Evolutionary conservation across 1,139 yeast species (phyloP), one percentile per base, ranked within the genome.

Genomic region (Saccharomycopsis hybrid): DNA sequence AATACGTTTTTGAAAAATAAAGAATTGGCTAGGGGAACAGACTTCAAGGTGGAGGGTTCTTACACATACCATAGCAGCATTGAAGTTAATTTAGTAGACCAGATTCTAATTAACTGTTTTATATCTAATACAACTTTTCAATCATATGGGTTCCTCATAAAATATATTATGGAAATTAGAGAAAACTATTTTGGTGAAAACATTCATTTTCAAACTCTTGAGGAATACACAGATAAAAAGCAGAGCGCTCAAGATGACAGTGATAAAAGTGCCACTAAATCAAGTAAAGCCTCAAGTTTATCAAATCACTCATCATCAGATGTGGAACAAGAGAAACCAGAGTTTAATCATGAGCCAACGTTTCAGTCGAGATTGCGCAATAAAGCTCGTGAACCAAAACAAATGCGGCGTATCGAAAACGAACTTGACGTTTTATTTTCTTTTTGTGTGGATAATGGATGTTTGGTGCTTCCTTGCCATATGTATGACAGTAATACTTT

Each of bases 161-260:
- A 84, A 56, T 88, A 86, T 62, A 68, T 90, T 40, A 78, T 89
- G 70, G 76, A 80, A n/a, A 72, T 92, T 47, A 76, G 85, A 44
- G 96, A 86, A 60, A 92, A 92, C 60, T 90, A 90, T 62, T 85
- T 92, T 65, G 98, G 97, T 3, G 95, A 87, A 48, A 73, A 76
- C 55, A 74, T 78, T n/a, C 89, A 83, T 58, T 92, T 90, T 62
- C 80, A 77, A 58, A 92, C 97, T 0, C 75, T 87, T 50, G 94
- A 88, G 57, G 98, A 92, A 63, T 88, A 81, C 57, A 71, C 77
- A 4, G 48, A 39, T 35, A 46, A 44, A 27, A 46, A 49, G 41
- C 32, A 35, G 5, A 31, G 28, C 2, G 35, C 42, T 28, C 37
- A 28, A 4, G 39, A 31, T 7, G 41, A 50, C n/a, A 24, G 11